Evolutionary conservation across 1,139 yeast genomes (phyloP).

Genomic region (Geotrichum siamense): DNA sequence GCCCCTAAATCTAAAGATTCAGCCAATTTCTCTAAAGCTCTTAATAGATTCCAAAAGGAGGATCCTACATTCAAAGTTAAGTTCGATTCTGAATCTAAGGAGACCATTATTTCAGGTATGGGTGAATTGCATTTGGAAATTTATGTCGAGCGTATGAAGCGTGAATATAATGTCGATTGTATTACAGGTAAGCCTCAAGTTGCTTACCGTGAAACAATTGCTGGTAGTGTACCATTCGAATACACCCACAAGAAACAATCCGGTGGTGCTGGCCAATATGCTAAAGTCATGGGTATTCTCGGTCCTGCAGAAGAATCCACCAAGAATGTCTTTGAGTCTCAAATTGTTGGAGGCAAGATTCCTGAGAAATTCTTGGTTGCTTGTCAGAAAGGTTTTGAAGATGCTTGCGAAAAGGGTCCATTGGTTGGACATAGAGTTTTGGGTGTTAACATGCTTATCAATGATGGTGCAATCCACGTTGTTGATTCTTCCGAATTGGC

Average conservation of each 20-base stretch:
- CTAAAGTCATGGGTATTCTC: conserved; percentile 88
- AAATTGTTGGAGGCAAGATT: conserved; percentile 93
- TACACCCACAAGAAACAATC: conserved; percentile 95
- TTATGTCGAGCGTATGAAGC: conserved; percentile 93
- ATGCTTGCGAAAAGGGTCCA: conserved; percentile 93
- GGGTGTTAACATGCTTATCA: conserved; percentile 87
- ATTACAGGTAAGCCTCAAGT: conserved; percentile 96
- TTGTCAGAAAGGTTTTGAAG: conserved; percentile 93
- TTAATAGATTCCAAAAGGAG: conserved; percentile 95
- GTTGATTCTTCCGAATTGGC: conserved; percentile 97
- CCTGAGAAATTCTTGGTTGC: conserved; percentile 92
- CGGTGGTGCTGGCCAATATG: conserved; percentile 99
- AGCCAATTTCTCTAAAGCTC: conserved; percentile 87
- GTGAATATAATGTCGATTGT: conserved; percentile 96
- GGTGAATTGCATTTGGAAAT: conserved; percentile 96
- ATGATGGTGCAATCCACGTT: conserved; percentile 96
- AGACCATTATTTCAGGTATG: conserved; percentile 96
- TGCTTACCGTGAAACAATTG: conserved; percentile 91
- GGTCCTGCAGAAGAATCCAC: conserved; percentile 34
- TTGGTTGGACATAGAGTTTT: conserved; percentile 88
- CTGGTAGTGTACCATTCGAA: conserved; percentile 70
- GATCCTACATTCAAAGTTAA: conserved; percentile 96
- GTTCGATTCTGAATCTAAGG: conserved; percentile 87
- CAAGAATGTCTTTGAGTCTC: conserved; percentile 66
- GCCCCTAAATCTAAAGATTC: conserved; percentile 85